Evolutionary conservation across 2,329 filamentous ascomycete species (phyloP).

Genomic region (Emergomyces orientalis): DNA sequence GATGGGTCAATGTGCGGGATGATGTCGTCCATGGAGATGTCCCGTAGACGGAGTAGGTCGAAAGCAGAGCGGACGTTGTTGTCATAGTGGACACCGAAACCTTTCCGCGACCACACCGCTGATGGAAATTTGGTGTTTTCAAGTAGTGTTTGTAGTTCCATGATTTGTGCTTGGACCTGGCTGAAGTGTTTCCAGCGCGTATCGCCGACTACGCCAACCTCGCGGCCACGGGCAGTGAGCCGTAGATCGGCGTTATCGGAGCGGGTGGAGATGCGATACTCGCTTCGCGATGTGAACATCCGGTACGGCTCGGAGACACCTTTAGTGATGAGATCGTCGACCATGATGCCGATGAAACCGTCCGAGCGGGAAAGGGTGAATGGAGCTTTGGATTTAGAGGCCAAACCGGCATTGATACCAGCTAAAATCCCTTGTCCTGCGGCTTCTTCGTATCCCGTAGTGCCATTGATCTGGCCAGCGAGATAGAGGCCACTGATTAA

Average conservation of each 20-base stretch:
- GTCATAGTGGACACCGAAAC: constrained; percentile 61
- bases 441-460: constrained; percentile 95
- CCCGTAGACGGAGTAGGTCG: constrained; percentile 64
- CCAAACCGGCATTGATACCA: constrained; percentile 86
- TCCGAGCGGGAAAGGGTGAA: constrained; percentile 70
- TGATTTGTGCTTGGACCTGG: constrained; percentile 57
- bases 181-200: constrained; percentile 63
- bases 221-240: constrained; percentile 67
- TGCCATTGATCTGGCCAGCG: constrained; percentile 95
- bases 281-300: constrained; percentile 94
- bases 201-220: constrained; percentile 70
- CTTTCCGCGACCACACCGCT: constrained; percentile 57
- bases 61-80: constrained; percentile 59
- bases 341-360: constrained; percentile 97
- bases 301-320: constrained; percentile 94
- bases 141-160: constrained; percentile 55
- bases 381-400: constrained; percentile 54
- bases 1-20: constrained; percentile 40
- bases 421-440: constrained; percentile 87
- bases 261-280: constrained; percentile 86
- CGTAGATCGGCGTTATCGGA: constrained; percentile 90
- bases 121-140: constrained; percentile 49
- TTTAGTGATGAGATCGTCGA: constrained; percentile 94
- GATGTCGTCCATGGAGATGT: constrained; percentile 51
- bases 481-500: constrained; percentile 79